Evolutionary conservation across 495 filamentous ascomycete species (phyloP), one percentile per base, ranked within the genome.

Genomic region (Xylaria bambusicola): DNA sequence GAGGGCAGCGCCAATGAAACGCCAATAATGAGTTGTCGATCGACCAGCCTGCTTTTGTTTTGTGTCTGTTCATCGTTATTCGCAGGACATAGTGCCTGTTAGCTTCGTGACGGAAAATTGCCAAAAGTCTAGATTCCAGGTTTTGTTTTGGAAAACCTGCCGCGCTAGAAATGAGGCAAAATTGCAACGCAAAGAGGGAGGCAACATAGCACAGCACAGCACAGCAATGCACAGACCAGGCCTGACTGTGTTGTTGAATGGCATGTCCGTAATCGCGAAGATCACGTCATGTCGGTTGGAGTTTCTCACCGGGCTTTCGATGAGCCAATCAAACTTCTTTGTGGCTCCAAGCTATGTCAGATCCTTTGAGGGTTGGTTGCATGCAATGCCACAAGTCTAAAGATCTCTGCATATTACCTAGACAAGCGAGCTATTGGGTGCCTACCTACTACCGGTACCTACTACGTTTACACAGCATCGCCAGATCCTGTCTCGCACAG

Each of bases 391-490:
- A 10, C 36, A 53, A 53, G 13, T 17, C 33, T 9, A 17, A 41
- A 18, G 23, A 27, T 17, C 33, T 41, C 5, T 53, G 21, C 50
- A 41, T 48, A 50, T 10, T 21, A 44, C n/a, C n/a, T n/a, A n/a
- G 21, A 33, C 31, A 57, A 27, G 44, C 46, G 36, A 50, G 27
- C 45, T 23, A 40, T 58, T 27, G 27, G 17, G n/a, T 20, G 12
- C 20, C 46, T 41, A 27, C 7, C 7, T 21, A 15, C n/a, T n/a
- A n/a, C n/a, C n/a, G n/a, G n/a, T n/a, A n/a, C n/a, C n/a, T n/a
- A n/a, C n/a, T n/a, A n/a, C n/a, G 47, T 48, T 60, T 35, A n/a
- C 49, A 59, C 56, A 24, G 26, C 56, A 45, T 52, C 12, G 8
- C 38, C 27, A 36, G n/a, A n/a, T n/a, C n/a, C n/a, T n/a, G n/a